Conservation (phyloP, 2,329 filamentous ascomycete species). For the Xylaria sp. region DNA sequence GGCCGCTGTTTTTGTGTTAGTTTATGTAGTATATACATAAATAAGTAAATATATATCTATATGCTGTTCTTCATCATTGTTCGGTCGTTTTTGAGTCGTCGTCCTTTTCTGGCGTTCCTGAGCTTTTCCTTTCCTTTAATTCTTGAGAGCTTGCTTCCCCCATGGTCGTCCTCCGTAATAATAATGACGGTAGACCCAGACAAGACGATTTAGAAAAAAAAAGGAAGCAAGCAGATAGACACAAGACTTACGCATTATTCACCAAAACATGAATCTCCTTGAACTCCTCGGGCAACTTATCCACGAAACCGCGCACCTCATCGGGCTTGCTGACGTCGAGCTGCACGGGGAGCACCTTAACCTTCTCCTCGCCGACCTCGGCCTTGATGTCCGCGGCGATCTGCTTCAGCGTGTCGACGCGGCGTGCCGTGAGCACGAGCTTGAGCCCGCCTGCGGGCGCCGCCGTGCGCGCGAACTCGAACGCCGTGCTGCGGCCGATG, state of each 20-base stretch:
- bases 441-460: constrained; percentile 80
- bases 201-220: not conserved
- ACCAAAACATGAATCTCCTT: constrained; percentile 87
- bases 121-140: not conserved
- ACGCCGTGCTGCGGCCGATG: constrained; percentile 84
- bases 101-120: not conserved
- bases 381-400: constrained; percentile 72
- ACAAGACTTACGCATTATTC: constrained; percentile 85
- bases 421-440: constrained; percentile 88
- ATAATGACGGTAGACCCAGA: not conserved
- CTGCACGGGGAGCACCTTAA: constrained; percentile 84
- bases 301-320: constrained; percentile 79
- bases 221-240: not conserved
- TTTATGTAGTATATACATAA: no score
- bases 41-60: not conserved
- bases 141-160: not conserved
- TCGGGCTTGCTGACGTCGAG: constrained; percentile 86
- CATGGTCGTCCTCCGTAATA: not conserved
- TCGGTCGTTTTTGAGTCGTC: not conserved
- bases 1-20: constrained; percentile 66
- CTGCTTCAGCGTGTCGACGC: constrained; percentile 80
- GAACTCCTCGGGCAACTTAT: constrained; percentile 81
- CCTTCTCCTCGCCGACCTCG: constrained; percentile 37
- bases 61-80: not conserved
- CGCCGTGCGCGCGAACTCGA: constrained; percentile 91